Evolutionary conservation across 768 basidiomycete genomes (phyloP).

Genomic region (Vishniacozyma victoriae): DNA sequence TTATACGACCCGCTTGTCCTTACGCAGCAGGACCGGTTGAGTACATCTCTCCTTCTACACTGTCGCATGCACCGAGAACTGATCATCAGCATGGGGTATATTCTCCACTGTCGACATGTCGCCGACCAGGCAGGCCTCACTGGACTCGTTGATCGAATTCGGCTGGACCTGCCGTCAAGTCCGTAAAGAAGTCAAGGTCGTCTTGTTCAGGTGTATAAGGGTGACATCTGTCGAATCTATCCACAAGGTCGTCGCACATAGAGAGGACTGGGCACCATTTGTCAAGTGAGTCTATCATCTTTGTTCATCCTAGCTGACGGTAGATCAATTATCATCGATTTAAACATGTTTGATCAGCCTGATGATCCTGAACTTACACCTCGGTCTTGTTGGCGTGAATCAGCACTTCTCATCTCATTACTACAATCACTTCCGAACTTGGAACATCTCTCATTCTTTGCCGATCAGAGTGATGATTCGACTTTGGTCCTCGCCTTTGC

Average conservation of each 20-base stretch:
- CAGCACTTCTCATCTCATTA: slow-evolving; percentile 27
- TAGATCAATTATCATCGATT: slow-evolving; percentile 41
- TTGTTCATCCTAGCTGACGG: not conserved
- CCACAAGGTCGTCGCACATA: slow-evolving; percentile 26
- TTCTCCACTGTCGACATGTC: slow-evolving; percentile 46
- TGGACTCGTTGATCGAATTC: slow-evolving; percentile 27
- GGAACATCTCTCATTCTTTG: slow-evolving; percentile 43
- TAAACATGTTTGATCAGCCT: slow-evolving; percentile 43
- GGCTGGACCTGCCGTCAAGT: slow-evolving; percentile 27
- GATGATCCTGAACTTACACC: slow-evolving; percentile 11
- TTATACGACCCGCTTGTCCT: slow-evolving; percentile 36
- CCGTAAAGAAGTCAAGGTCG: slow-evolving; percentile 29
- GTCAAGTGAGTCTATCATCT: slow-evolving; percentile 27
- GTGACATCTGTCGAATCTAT: slow-evolving; percentile 23
- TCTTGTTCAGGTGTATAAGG: slow-evolving; percentile 40
- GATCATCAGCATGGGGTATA: slow-evolving; percentile 40
- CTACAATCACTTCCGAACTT: slow-evolving; percentile 33
- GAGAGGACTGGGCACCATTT: slow-evolving; percentile 35
- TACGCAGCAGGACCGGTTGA: slow-evolving; percentile 39
- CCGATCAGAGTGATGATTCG: slow-evolving; percentile 42
- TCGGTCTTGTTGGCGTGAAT: slow-evolving; percentile 37
- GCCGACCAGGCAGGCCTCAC: slow-evolving; percentile 28
- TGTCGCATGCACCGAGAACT: not conserved
- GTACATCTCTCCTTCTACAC: slow-evolving; percentile 5
- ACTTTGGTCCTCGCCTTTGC: slow-evolving; percentile 36